These are phyloP conservation scores for Trichocomaceae sp. DNA, from an alignment of 2,329 filamentous ascomycete genomes.

Conservation along the genomic window DNA sequence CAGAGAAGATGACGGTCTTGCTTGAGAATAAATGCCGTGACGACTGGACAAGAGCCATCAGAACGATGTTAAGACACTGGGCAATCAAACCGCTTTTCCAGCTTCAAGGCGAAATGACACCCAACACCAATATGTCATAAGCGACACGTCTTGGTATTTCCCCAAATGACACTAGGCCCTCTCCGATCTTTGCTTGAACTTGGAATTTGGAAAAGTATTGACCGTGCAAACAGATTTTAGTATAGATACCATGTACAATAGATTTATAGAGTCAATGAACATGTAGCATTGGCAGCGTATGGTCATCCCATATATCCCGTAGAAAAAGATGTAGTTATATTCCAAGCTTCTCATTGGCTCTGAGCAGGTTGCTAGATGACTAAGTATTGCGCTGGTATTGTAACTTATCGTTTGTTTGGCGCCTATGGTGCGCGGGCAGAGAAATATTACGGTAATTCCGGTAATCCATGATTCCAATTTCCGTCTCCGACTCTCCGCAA, in stretches of 20 bases:
- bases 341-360: neutral
- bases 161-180: neutral
- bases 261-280: neutral
- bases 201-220: neutral
- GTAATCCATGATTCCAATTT: no score
- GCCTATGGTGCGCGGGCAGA: neutral
- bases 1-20: conserved; percentile 50
- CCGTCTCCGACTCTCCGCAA: no score
- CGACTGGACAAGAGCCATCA: conserved; percentile 61
- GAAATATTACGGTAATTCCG: neutral
- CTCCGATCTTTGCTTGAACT: neutral
- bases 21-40: conserved; percentile 57
- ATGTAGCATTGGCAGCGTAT: neutral
- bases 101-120: neutral
- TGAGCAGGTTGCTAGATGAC: neutral
- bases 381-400: neutral
- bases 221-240: neutral
- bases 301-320: neutral
- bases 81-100: conserved; percentile 45
- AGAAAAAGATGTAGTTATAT: neutral
- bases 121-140: neutral
- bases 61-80: conserved; percentile 65
- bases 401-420: neutral
- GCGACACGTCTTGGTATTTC: neutral
- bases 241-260: neutral